phyloP scores from a whole-genome alignment of 345 rosid genomes.

The Cardiospermum halicacabum region DNA sequence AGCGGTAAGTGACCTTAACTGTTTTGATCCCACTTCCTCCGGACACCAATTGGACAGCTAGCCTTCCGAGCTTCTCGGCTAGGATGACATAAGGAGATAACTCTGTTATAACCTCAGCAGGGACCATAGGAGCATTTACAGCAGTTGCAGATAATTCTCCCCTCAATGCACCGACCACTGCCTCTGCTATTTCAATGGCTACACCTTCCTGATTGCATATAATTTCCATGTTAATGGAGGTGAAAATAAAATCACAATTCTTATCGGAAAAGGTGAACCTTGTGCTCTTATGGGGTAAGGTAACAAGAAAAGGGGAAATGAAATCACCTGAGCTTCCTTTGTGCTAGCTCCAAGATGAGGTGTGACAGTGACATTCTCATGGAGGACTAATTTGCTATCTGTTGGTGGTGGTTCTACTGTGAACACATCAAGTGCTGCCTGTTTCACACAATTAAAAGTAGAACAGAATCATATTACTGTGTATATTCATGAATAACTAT shows the following conservation, averaged over 20 bases:
- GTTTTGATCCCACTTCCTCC: slow-evolving; percentile 69
- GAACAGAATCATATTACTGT: not conserved
- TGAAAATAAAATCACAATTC: not conserved
- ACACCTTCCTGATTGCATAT: slow-evolving; percentile 62
- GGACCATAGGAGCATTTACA: slow-evolving; percentile 83
- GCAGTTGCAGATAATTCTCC: slow-evolving; percentile 86
- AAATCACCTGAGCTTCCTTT: slow-evolving; percentile 86
- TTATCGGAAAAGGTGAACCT: not conserved
- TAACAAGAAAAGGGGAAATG: too few relatives aligned
- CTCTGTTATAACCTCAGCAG: slow-evolving; percentile 57
- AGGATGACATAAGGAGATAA: slow-evolving; percentile 59
- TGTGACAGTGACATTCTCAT: slow-evolving; percentile 65
- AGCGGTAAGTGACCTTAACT: slow-evolving; percentile 51
- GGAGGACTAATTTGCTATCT: slow-evolving; percentile 61
- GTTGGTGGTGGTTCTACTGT: slow-evolving; percentile 57
- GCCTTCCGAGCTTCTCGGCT: slow-evolving; percentile 75
- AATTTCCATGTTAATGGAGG: not conserved
- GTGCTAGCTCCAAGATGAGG: slow-evolving; percentile 97
- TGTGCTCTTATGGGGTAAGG: too few relatives aligned
- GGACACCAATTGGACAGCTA: slow-evolving; percentile 69
- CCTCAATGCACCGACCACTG: slow-evolving; percentile 68
- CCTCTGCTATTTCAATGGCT: slow-evolving; percentile 87
- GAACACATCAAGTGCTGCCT: slow-evolving; percentile 91
- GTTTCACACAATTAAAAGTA: slow-evolving; percentile 8
- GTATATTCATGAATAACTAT: too few relatives aligned